Conservation (phyloP, 495 filamentous ascomycete genomes). For the Penicillium steckii region DNA sequence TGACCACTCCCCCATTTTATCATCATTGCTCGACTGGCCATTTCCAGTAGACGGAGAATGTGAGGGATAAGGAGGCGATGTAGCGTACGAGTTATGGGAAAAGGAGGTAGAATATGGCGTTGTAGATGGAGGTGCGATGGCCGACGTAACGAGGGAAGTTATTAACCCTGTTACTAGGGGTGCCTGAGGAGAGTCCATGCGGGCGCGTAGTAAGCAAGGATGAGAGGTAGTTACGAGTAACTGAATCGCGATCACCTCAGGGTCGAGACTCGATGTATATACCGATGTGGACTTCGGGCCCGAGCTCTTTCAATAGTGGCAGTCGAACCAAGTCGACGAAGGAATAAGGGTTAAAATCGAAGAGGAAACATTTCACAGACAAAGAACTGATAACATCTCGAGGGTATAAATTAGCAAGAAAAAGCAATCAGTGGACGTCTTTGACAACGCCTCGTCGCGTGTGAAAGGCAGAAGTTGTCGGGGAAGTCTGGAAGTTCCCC, state of each 20-base stretch:
- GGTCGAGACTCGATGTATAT: slow-evolving; percentile 4
- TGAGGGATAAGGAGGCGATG: slow-evolving; percentile 15
- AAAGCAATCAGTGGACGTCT: background rate
- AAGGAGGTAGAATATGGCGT: slow-evolving; percentile 13
- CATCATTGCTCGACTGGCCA: slow-evolving; percentile 32
- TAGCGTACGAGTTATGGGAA: slow-evolving; percentile 13
- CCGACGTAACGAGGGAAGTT: slow-evolving; percentile 25
- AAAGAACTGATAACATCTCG: slow-evolving; percentile 16
- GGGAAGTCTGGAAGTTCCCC: slow-evolving; percentile 12
- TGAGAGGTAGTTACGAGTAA: background rate
- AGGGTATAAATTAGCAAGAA: background rate
- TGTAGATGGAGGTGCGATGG: slow-evolving; percentile 22
- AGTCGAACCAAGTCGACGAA: slow-evolving; percentile 7
- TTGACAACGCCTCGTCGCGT: slow-evolving; percentile 8
- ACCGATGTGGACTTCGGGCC: slow-evolving; percentile 9
- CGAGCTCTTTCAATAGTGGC: slow-evolving; percentile 9
- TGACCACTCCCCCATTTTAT: slow-evolving; percentile 72
- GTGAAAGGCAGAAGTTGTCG: slow-evolving; percentile 5
- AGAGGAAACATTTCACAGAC: slow-evolving; percentile 17
- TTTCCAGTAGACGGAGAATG: slow-evolving; percentile 20
- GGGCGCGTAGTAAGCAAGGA: background rate
- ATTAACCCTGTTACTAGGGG: slow-evolving; percentile 26
- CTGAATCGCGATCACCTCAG: background rate
- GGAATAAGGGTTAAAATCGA: slow-evolving; percentile 9
- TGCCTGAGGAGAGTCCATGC: slow-evolving; percentile 21